Evolutionary conservation across 2,329 filamentous ascomycete species (phyloP).

Genomic region (Albophoma yamanashiensis): DNA sequence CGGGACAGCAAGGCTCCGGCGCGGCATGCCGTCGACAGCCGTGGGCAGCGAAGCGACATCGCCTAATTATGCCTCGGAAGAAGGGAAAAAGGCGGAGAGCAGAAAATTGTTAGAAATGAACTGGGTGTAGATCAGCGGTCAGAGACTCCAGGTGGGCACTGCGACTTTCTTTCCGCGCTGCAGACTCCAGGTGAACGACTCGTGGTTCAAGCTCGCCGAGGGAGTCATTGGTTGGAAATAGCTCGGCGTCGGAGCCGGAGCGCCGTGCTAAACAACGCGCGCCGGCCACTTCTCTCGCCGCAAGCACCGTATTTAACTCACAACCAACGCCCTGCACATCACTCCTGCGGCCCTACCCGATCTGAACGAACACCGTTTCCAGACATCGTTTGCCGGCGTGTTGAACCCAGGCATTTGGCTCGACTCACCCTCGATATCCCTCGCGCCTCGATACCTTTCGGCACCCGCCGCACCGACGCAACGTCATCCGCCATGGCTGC

Average conservation of each 20-base stretch:
- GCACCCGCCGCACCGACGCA: not conserved
- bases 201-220: not conserved
- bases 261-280: not conserved
- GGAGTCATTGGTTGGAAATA: not conserved
- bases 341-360: not conserved
- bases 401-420: not conserved
- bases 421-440: not conserved
- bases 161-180: not conserved
- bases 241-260: not conserved
- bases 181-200: not conserved
- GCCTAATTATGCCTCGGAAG: too few relatives aligned
- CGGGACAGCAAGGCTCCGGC: not conserved
- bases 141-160: not conserved
- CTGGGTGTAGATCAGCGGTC: too few relatives aligned
- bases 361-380: not conserved
- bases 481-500: constrained; percentile 16
- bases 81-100: not conserved
- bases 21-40: not conserved
- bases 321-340: not conserved
- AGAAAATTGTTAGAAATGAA: not conserved
- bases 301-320: not conserved
- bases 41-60: too few relatives aligned
- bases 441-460: not conserved
- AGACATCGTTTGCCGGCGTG: not conserved
- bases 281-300: not conserved